Conservation (phyloP, 768 basidiomycete genomes). For the Tylopilus plumbeoviolaceoides region DNA sequence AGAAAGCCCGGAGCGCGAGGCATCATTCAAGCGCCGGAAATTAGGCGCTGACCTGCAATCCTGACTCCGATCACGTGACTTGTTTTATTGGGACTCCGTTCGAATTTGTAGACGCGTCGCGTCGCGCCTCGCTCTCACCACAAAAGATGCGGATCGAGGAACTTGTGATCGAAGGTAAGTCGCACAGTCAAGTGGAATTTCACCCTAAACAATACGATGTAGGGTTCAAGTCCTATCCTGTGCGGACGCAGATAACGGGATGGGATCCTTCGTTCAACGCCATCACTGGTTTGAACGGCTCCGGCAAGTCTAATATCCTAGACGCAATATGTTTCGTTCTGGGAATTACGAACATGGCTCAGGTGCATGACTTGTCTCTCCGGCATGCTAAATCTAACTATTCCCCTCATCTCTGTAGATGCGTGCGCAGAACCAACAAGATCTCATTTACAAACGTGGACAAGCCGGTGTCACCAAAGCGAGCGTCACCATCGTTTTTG, state of each 20-base stretch:
- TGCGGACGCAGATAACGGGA: slow-evolving; percentile 90
- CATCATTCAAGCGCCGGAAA: slow-evolving; percentile 12
- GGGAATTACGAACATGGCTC: slow-evolving; percentile 96
- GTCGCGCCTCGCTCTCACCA: slow-evolving; percentile 19
- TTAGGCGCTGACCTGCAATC: slow-evolving; percentile 1
- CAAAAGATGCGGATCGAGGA: slow-evolving; percentile 87
- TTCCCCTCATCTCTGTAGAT: slow-evolving; percentile 47
- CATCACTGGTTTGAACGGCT: slow-evolving; percentile 93
- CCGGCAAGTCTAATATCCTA: slow-evolving; percentile 98
- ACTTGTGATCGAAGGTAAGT: slow-evolving; percentile 82
- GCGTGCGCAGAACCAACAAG: slow-evolving; percentile 92
- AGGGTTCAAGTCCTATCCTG: slow-evolving; percentile 99
- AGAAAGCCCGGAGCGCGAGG: background rate
- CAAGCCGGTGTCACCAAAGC: slow-evolving; percentile 97
- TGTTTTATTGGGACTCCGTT: slow-evolving; percentile 20
- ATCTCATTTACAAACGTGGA: slow-evolving; percentile 98
- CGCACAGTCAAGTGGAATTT: background rate
- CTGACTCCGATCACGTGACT: slow-evolving; percentile 15
- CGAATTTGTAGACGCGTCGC: slow-evolving; percentile 28
- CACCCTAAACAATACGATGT: slow-evolving; percentile 1
- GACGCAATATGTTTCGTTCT: slow-evolving; percentile 99
- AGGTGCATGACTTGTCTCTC: slow-evolving; percentile 41
- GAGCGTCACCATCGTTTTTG: slow-evolving; percentile 97
- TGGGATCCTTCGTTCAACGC: slow-evolving; percentile 99
- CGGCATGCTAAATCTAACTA: background rate